A percentile compares a stretch with the other conserved stretches of the same genome.
These are phyloP conservation scores for Blastocystis sp. DNA, from an alignment of 352 stramenopile genomes.

Conservation along the genomic window DNA sequence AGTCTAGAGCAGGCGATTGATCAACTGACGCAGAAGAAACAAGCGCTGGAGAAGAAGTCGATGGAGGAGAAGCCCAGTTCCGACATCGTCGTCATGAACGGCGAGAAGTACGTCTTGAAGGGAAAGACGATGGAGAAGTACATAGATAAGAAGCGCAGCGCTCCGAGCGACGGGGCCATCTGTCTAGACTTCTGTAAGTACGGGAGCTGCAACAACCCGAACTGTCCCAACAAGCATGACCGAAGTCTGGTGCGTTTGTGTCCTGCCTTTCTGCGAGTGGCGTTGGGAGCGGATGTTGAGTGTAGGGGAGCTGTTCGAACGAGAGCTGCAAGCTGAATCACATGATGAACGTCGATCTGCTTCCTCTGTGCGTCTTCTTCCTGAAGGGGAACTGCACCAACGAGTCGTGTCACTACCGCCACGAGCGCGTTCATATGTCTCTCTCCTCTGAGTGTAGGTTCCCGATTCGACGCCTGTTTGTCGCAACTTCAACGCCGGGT, in stretches of 20 bases:
- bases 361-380: conserved; percentile 40
- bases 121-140: conserved; percentile 54
- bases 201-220: conserved; percentile 3
- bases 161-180: background rate
- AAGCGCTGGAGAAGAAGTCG: background rate
- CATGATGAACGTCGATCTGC: conserved; percentile 33
- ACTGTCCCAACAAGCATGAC: conserved; percentile 49
- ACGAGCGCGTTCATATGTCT: conserved; percentile 6
- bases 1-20: conserved; percentile 24
- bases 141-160: background rate
- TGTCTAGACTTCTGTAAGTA: conserved; percentile 61
- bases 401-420: conserved; percentile 40
- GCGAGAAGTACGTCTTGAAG: conserved; percentile 55
- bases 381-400: conserved; percentile 19
- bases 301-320: conserved; percentile 49
- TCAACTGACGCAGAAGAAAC: conserved; percentile 33
- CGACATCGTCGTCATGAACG: conserved; percentile 46
- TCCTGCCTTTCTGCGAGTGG: conserved; percentile 47
- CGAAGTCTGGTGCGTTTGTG: conserved; percentile 25
- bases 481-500: conserved; percentile 57
- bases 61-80: conserved; percentile 9
- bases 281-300: background rate
- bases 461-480: conserved; percentile 6
- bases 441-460: background rate
- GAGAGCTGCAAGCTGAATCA: conserved; percentile 48